A percentile compares a stretch with the other conserved stretches of the same genome.
phyloP scores from a whole-genome alignment of 2,329 filamentous ascomycete species.

The Pseudocercospora eumusae region DNA sequence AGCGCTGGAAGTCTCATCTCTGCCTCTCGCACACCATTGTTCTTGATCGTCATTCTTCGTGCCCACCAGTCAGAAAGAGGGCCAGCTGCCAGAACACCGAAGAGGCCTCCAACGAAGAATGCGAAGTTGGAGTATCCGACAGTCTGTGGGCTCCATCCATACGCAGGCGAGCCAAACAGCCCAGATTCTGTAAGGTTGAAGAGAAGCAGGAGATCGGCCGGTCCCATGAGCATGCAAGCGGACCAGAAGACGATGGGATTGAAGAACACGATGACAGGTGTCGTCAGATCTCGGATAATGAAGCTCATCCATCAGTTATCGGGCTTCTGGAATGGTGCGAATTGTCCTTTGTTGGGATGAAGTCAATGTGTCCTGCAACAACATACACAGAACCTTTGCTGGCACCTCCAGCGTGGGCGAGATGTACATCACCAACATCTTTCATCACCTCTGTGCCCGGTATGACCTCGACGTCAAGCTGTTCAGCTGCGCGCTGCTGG shows the following conservation, averaged over 20 bases:
- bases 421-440: constrained; percentile 33
- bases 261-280: constrained; percentile 47
- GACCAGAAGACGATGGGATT: constrained; percentile 49
- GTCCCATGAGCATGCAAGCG: constrained; percentile 39
- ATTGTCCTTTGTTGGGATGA: constrained; percentile 44
- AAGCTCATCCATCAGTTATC: constrained; percentile 46
- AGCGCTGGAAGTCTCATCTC: constrained; percentile 63
- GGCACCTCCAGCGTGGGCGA: constrained; percentile 33
- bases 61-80: constrained; percentile 57
- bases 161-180: constrained; percentile 46
- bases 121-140: constrained; percentile 56
- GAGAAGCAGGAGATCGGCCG: constrained; percentile 48
- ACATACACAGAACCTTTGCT: constrained; percentile 33
- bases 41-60: constrained; percentile 54
- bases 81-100: constrained; percentile 54
- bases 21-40: constrained; percentile 59
- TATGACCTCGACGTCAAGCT: constrained; percentile 35
- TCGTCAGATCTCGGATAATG: constrained; percentile 45
- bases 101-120: constrained; percentile 45
- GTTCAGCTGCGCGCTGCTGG: constrained; percentile 22
- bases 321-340: constrained; percentile 41
- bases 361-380: not conserved
- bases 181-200: constrained; percentile 56
- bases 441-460: constrained; percentile 38
- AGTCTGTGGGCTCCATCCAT: constrained; percentile 46